Evolutionary conservation across 1,284 basidiomycete genomes (phyloP), one percentile per base, ranked within the genome.

Genomic region (Leccinum pachyderme): DNA sequence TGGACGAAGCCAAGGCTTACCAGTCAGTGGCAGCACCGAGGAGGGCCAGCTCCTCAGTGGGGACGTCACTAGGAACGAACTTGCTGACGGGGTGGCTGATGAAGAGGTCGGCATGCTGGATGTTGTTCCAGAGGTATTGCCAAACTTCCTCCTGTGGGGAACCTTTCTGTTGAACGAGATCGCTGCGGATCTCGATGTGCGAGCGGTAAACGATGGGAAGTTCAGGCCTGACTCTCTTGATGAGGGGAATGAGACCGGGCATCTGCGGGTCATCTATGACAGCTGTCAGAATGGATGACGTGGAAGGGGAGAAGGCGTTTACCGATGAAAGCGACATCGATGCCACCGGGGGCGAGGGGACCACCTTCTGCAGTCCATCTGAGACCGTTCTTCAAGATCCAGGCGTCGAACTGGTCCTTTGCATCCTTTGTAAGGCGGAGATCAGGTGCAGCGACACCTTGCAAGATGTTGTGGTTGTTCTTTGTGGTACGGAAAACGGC

Each of bases 41-140:
- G 35, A 91, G 78, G 39, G 82, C 73, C 47, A 91, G 72, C 63
- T 83, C 89, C 68, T 86, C 78, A 15, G 76, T 73, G n/a, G 86
- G 86, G 7, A 94, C 91, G 64, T 88, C 86, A 59, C 81, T 83
- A 9, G 92, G 93, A 11, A 95, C 91, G 66, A 95, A 95, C 72
- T 90, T 90, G 77, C 80, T 89, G 63, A 95, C 91, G n/a, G 92
- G 92, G 68, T 95, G 92, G 69, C 88, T 84, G 74, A 94, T 88
- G 77, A 94, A 93, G 63, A 93, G 72, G 74, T 94, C 91, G 48
- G 89, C 86, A 28, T 87, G 78, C 68, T 91, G 80, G 66, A 95
- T 91, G 72, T 92, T 92, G 63, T 91, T 87, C 86, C 89, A 94
- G 15, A 94, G 79, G 70, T 93, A 94, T 65, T 93, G 81, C 91